phyloP scores from a whole-genome alignment of 768 basidiomycete species.

The Suillus alpinus region DNA sequence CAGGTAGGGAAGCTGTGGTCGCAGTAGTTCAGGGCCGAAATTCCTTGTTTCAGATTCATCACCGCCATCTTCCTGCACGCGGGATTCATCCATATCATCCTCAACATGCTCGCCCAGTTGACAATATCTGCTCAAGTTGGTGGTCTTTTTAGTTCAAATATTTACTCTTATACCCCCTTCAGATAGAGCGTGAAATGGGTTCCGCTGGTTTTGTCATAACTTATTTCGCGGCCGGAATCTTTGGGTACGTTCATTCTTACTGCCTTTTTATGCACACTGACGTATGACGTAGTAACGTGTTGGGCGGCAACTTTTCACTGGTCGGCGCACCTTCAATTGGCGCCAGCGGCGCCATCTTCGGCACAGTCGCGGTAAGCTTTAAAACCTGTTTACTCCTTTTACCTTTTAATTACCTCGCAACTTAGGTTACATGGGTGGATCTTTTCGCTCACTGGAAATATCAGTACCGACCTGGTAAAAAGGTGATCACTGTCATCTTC shows the following conservation, averaged over 20 bases:
- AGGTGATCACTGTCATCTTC: constrained; percentile 41
- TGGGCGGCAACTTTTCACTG: constrained; percentile 91
- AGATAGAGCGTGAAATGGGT: constrained; percentile 93
- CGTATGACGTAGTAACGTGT: constrained; percentile 55
- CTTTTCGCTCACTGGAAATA: constrained; percentile 91
- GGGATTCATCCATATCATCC: constrained; percentile 85
- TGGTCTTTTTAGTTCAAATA: background rate
- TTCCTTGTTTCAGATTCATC: constrained; percentile 57
- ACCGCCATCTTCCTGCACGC: constrained; percentile 91
- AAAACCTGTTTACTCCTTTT: background rate
- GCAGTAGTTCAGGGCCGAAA: constrained; percentile 45
- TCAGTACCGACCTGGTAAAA: constrained; percentile 76
- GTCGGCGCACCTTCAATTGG: constrained; percentile 88
- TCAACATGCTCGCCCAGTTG: constrained; percentile 90
- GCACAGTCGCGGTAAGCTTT: constrained; percentile 66
- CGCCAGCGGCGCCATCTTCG: constrained; percentile 92
- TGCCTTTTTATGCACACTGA: constrained; percentile 1
- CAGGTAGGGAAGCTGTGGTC: constrained; percentile 31
- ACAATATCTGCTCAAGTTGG: constrained; percentile 72
- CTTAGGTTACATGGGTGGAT: constrained; percentile 79
- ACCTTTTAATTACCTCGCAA: background rate
- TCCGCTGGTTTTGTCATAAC: constrained; percentile 80
- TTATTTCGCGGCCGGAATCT: constrained; percentile 90
- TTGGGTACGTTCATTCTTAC: constrained; percentile 56
- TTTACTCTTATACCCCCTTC: constrained; percentile 8